Conservation (phyloP, 768 basidiomycete species). For the Gelatoporia subvermispora region DNA sequence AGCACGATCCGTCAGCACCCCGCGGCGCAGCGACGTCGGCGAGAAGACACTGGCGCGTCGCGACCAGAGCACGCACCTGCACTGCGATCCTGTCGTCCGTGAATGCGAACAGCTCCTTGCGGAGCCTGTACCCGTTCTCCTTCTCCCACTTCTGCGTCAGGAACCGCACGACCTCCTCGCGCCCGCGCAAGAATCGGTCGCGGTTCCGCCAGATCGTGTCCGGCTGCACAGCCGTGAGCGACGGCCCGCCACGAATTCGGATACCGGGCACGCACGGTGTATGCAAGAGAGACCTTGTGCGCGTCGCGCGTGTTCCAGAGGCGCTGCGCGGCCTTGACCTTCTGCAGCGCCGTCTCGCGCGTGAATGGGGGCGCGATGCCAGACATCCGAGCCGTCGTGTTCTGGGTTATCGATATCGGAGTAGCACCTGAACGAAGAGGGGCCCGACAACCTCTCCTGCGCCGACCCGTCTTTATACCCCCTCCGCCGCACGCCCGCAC, state of each 20-base stretch:
- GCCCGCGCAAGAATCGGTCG: constrained; percentile 42
- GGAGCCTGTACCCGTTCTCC: constrained; percentile 44
- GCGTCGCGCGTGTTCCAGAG: constrained; percentile 44
- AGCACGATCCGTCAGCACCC: neutral
- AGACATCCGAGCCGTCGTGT: constrained; percentile 8
- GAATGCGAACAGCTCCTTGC: constrained; percentile 54
- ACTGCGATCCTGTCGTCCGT: constrained; percentile 50
- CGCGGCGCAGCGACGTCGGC: neutral
- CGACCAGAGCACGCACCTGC: constrained; percentile 29
- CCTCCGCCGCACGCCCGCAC: no score
- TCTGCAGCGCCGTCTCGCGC: constrained; percentile 28
- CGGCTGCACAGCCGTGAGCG: constrained; percentile 4
- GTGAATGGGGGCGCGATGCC: constrained; percentile 27
- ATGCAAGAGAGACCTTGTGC: constrained; percentile 35
- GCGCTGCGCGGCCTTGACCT: constrained; percentile 48
- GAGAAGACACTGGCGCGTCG: neutral
- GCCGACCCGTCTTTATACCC: no score
- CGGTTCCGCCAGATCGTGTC: constrained; percentile 56
- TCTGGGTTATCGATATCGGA: neutral
- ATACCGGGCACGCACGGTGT: constrained; percentile 33
- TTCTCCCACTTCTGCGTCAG: constrained; percentile 47
- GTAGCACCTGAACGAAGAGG: no score
- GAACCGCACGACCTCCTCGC: constrained; percentile 40
- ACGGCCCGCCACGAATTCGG: neutral
- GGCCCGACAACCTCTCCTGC: no score